Percentiles rank a stretch among this genome's conserved stretches.
Conservation (phyloP, 2,329 filamentous ascomycete species). For the Tolypocladium nubicola region DNA sequence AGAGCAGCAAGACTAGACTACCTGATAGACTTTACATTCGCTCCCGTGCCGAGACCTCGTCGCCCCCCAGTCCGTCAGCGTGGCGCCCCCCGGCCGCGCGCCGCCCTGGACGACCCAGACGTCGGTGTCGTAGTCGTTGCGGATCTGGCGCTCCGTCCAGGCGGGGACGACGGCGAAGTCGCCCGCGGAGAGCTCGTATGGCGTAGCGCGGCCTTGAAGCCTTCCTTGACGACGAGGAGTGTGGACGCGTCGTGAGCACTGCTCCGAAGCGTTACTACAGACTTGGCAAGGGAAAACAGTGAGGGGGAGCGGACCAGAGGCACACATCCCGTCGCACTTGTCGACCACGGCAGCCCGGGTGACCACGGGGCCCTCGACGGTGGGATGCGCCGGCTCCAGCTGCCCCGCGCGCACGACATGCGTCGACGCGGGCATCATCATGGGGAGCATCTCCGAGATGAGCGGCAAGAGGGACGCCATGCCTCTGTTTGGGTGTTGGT, state of each 20-base stretch:
- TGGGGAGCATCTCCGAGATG: constrained; percentile 46
- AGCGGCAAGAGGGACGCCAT: constrained; percentile 46
- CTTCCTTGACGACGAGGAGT: constrained; percentile 45
- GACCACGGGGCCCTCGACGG: constrained; percentile 19
- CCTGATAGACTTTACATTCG: background rate
- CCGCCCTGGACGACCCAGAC: constrained; percentile 57
- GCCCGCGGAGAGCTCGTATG: constrained; percentile 47
- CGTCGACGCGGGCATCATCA: constrained; percentile 48
- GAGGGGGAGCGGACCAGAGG: constrained; percentile 39
- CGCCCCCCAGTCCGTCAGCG: constrained; percentile 52
- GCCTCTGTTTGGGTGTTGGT: background rate
- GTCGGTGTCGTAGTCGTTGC: constrained; percentile 52
- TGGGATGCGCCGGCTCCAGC: constrained; percentile 26
- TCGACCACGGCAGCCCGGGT: constrained; percentile 48
- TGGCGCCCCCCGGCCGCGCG: constrained; percentile 48
- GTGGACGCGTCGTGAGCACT: constrained; percentile 55
- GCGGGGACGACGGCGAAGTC: constrained; percentile 63
- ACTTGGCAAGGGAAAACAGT: constrained; percentile 2
- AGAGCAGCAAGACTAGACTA: background rate
- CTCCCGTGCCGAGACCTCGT: constrained; percentile 19
- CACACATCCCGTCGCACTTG: constrained; percentile 55
- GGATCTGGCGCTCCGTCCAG: constrained; percentile 59
- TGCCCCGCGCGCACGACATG: constrained; percentile 41
- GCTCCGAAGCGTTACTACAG: constrained; percentile 12
- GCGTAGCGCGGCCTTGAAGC: constrained; percentile 38